Evolutionary conservation across 345 rosid genomes (phyloP).

Genomic region (Gossypium stocksii): DNA sequence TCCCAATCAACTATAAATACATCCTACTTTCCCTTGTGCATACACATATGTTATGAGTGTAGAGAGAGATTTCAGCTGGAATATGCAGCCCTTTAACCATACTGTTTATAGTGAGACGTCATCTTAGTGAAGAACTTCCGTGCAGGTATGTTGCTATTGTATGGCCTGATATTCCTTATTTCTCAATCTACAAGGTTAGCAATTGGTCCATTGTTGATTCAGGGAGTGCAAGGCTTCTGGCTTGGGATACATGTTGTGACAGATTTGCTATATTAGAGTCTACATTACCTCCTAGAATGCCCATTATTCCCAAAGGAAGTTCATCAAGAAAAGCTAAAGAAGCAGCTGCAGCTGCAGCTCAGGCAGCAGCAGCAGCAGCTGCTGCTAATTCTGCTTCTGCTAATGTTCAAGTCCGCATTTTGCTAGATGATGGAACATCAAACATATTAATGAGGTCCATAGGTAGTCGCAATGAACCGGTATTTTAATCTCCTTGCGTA

Average conservation of each 20-base stretch:
- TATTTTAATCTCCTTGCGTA: constrained; percentile 27
- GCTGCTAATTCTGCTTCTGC: constrained; percentile 97
- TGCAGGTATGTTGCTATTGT: constrained; percentile 92
- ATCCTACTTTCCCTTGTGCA: not conserved
- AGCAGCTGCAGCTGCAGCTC: constrained; percentile 97
- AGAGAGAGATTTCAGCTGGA: constrained; percentile 4
- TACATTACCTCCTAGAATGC: constrained; percentile 70
- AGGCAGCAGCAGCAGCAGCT: constrained; percentile 67
- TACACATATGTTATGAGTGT: not conserved
- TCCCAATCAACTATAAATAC: constrained; percentile 7
- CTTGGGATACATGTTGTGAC: constrained; percentile 94
- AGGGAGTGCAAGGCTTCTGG: constrained; percentile 93
- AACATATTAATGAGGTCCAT: constrained; percentile 91
- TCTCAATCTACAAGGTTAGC: constrained; percentile 88
- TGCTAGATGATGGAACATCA: constrained; percentile 98
- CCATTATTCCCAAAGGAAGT: constrained; percentile 76
- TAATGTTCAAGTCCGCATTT: constrained; percentile 94
- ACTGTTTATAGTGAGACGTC: constrained; percentile 6
- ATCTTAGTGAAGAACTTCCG: constrained; percentile 21
- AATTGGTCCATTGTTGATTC: constrained; percentile 97
- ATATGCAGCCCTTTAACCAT: not conserved
- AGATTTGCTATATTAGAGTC: constrained; percentile 94
- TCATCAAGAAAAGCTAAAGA: constrained; percentile 92
- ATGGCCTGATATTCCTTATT: constrained; percentile 96
- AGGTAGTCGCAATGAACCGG: constrained; percentile 91